Conservation (phyloP, 805 yeast genomes). For the Candida hungchunana region DNA sequence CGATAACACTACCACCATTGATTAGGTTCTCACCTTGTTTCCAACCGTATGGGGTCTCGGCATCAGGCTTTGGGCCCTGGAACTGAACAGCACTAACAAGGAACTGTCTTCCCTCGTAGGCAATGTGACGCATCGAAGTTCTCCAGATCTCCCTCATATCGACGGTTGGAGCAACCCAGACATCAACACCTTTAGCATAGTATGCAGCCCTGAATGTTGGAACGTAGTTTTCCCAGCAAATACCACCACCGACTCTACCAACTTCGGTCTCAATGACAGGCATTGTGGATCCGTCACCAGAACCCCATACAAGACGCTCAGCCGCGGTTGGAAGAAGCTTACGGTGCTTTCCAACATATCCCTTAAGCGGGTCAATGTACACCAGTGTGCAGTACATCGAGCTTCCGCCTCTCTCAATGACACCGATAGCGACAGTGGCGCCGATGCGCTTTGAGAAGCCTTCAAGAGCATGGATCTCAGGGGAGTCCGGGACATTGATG, state of each 20-base stretch:
- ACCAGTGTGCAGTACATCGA: slow-evolving; percentile 39
- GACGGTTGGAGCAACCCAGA: slow-evolving; percentile 43
- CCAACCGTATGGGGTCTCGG: slow-evolving; percentile 30
- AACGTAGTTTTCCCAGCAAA: slow-evolving; percentile 45
- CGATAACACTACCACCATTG: slow-evolving; percentile 38
- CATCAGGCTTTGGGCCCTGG: slow-evolving; percentile 30
- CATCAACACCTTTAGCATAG: slow-evolving; percentile 39
- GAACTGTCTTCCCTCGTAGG: slow-evolving; percentile 38
- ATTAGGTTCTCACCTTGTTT: slow-evolving; percentile 31
- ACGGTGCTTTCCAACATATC: slow-evolving; percentile 39
- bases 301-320: slow-evolving; percentile 43
- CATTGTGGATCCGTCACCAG: slow-evolving; percentile 43
- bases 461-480: slow-evolving; percentile 32
- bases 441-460: slow-evolving; percentile 31
- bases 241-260: slow-evolving; percentile 41
- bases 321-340: slow-evolving; percentile 42
- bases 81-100: slow-evolving; percentile 39
- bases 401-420: slow-evolving; percentile 36
- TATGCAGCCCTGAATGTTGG: slow-evolving; percentile 38
- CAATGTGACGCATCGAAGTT: slow-evolving; percentile 38
- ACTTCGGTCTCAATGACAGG: slow-evolving; percentile 33
- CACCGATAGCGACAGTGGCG: slow-evolving; percentile 37
- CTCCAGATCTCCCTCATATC: slow-evolving; percentile 43
- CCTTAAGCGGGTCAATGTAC: slow-evolving; percentile 35
- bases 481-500: slow-evolving; percentile 32